Evolutionary conservation across 2,329 filamentous ascomycete genomes (phyloP), one percentile per base, ranked within the genome.

Genomic region (Fusarium ramigenum): DNA sequence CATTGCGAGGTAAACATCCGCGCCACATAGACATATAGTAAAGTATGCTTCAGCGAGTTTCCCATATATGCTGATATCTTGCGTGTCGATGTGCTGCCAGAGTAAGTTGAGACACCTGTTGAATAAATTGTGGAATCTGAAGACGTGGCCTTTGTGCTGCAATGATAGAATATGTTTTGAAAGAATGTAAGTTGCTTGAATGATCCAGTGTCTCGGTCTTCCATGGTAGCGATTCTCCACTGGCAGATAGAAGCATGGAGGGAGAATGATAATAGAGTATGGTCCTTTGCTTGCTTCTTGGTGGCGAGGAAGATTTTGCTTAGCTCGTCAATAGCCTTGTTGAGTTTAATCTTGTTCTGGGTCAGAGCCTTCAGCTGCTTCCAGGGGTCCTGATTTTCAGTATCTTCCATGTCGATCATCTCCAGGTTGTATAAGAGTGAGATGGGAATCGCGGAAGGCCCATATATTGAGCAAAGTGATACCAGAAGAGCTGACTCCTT

Each of bases 171-270:
- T 50, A 4, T 59, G 19, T 8, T 25, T 49, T 1, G 44, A 39
- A 1, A 63, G 30, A 9, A 21, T 40, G 14, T 42, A 50, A 4
- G 61, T 36, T 19, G 61, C 61, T 14, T 59, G 42, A 18, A 63
- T 59, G 4, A 59, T 44, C 61, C 53, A 63, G 19, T 14, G 4
- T 47, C 37, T 10, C 19, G n/a, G 1, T 44, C 37, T 19, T 43
- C 19, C 36, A 64, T 52, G 7, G 36, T 60, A 7, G 44, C 30
- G n/a, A 64, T n/a, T 12, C 54, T 57, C 54, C 61, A 64, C n/a
- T 52, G 61, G 11, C 61, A 64, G 1, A 64, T 32, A 1, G 61
- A 50, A 12, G 23, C 11, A 28, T 64, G 61, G 0, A 64, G 16
- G 0, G 56, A 46, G 14, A 28, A 32, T 2, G 37, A 36, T 5